These are phyloP conservation scores for Datura wrightii DNA, from an alignment of 257 asterid genomes.

Conservation along the genomic window DNA sequence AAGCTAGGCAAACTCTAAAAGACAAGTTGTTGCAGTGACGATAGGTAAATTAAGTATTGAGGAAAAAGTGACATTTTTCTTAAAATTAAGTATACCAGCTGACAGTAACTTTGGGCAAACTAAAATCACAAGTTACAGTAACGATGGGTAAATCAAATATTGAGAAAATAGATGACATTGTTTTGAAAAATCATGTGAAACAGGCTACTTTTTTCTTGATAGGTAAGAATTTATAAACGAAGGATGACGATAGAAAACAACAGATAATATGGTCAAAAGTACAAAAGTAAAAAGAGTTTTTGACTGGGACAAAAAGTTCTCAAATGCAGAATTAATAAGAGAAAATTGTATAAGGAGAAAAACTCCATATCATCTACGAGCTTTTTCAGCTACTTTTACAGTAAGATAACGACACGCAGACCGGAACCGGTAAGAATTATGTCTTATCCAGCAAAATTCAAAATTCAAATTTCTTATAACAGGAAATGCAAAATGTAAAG, in stretches of 20 bases:
- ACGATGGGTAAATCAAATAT: not conserved
- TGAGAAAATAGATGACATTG: not conserved
- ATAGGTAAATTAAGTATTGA: not conserved
- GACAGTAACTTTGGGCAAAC: not conserved
- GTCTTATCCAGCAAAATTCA: constrained; percentile 24
- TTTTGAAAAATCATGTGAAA: not conserved
- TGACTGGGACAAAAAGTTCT: not conserved
- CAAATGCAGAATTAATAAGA: not conserved
- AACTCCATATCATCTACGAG: not conserved
- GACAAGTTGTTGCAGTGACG: not conserved
- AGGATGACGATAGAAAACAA: not conserved
- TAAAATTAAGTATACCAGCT: not conserved
- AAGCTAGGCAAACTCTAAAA: not conserved
- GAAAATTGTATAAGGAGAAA: not conserved
- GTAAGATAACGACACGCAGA: not conserved
- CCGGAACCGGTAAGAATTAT: not conserved
- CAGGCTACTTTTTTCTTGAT: not conserved
- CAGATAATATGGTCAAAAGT: not conserved
- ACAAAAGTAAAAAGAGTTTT: not conserved
- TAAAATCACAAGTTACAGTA: not conserved
- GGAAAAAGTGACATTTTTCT: not conserved
- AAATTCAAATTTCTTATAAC: not conserved
- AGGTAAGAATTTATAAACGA: not conserved
- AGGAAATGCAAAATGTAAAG: not conserved
- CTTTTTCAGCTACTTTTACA: constrained; percentile 18